These are phyloP conservation scores for Boletus vinaceobasis DNA, from an alignment of 768 basidiomycete genomes.

Conservation along the genomic window DNA sequence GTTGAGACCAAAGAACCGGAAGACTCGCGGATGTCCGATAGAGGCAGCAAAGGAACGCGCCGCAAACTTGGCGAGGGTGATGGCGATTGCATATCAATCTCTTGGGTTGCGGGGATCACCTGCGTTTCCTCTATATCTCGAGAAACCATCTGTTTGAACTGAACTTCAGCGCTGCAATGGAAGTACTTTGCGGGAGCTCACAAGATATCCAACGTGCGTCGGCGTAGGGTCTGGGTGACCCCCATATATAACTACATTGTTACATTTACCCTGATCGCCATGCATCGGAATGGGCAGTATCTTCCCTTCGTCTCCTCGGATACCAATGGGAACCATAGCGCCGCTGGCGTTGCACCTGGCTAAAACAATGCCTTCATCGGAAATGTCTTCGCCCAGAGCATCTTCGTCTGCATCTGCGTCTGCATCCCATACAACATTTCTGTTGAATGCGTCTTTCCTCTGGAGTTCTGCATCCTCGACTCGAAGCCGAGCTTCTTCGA, in stretches of 20 bases:
- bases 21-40: conserved; percentile 24
- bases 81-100: conserved; percentile 23
- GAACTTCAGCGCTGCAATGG: not conserved
- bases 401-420: conserved; percentile 57
- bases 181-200: conserved; percentile 27
- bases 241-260: conserved; percentile 36
- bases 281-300: conserved; percentile 45
- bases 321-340: conserved; percentile 47
- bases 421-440: conserved; percentile 65
- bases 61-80: conserved; percentile 17
- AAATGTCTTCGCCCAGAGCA: conserved; percentile 53
- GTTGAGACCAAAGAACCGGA: conserved; percentile 21
- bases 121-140: conserved; percentile 51
- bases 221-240: conserved; percentile 53
- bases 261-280: conserved; percentile 7
- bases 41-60: conserved; percentile 21
- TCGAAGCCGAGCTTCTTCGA: conserved; percentile 53
- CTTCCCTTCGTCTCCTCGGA: conserved; percentile 52
- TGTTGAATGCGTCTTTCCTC: conserved; percentile 53
- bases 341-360: conserved; percentile 17
- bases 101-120: conserved; percentile 36
- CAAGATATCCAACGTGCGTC: conserved; percentile 53
- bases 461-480: conserved; percentile 58
- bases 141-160: conserved; percentile 14
- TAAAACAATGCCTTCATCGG: conserved; percentile 27